These are phyloP conservation scores for Cantharellus anzutake DNA, from an alignment of 768 basidiomycete species.

Conservation along the genomic window DNA sequence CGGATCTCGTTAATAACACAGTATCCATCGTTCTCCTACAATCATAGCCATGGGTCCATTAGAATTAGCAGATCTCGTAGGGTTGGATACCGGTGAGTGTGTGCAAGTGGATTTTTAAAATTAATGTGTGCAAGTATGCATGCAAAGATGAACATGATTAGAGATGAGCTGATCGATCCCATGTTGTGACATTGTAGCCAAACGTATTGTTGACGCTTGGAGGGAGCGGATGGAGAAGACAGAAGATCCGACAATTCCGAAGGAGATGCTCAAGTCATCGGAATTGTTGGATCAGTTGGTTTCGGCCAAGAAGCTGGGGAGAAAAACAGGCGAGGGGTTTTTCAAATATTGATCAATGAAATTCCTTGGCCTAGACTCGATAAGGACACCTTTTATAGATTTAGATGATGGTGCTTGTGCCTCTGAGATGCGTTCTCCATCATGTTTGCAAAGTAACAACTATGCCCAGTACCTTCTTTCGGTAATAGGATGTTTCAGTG, in stretches of 20 bases:
- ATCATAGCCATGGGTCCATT: constrained; percentile 18
- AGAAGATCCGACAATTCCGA: constrained; percentile 13
- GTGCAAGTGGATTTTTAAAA: not conserved
- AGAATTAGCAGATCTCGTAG: constrained; percentile 21
- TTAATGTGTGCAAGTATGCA: not conserved
- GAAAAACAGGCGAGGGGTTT: constrained; percentile 25
- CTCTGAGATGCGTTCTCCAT: no score
- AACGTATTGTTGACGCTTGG: constrained; percentile 22
- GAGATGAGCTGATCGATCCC: no score
- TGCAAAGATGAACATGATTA: no score
- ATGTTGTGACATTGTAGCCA: not conserved
- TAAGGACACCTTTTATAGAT: no score
- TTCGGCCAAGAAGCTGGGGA: constrained; percentile 20
- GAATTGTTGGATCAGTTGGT: constrained; percentile 20
- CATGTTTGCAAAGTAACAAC: no score
- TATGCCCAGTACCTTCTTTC: no score
- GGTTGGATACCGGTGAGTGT: constrained; percentile 17
- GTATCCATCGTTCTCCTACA: no score
- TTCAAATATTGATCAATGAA: constrained; percentile 12
- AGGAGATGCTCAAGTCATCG: constrained; percentile 17
- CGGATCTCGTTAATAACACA: no score
- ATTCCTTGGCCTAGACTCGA: not conserved
- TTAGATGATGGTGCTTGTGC: no score
- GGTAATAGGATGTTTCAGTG: no score
- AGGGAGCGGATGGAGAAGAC: constrained; percentile 18